A percentile compares a stretch with the other conserved stretches of the same genome.
These are phyloP conservation scores for Globisporangium paddicum DNA, from an alignment of 352 stramenopile genomes.

Conservation along the genomic window DNA sequence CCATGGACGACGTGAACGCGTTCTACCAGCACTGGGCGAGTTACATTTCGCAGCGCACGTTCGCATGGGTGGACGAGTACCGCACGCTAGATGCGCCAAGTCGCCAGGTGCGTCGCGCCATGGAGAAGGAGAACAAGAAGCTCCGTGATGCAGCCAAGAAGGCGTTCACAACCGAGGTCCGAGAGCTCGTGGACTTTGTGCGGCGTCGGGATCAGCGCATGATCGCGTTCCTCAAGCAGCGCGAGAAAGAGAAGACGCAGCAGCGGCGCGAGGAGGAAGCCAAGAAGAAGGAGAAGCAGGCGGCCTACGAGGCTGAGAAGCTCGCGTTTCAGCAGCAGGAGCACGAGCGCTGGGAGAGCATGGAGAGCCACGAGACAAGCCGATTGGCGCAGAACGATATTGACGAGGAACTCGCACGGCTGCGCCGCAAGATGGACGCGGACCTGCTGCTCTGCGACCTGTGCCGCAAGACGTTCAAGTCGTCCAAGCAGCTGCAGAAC, in stretches of 20 bases:
- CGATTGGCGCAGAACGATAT: slow-evolving; percentile 51
- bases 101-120: slow-evolving; percentile 65
- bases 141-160: slow-evolving; percentile 74
- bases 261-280: slow-evolving; percentile 43
- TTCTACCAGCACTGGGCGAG: slow-evolving; percentile 84
- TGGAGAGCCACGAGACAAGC: slow-evolving; percentile 34
- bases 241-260: slow-evolving; percentile 53
- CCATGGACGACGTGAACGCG: slow-evolving; percentile 45
- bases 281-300: slow-evolving; percentile 53
- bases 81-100: slow-evolving; percentile 77
- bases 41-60: slow-evolving; percentile 69
- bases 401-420: slow-evolving; percentile 54
- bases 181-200: slow-evolving; percentile 83
- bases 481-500: slow-evolving; percentile 75
- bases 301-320: slow-evolving; percentile 51
- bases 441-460: slow-evolving; percentile 70
- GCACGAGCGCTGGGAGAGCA: slow-evolving; percentile 44
- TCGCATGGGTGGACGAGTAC: slow-evolving; percentile 81
- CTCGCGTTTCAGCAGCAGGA: slow-evolving; percentile 69
- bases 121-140: slow-evolving; percentile 90
- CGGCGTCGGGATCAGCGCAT: slow-evolving; percentile 72
- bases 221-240: slow-evolving; percentile 55
- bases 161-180: slow-evolving; percentile 71
- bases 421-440: slow-evolving; percentile 64
- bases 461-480: slow-evolving; percentile 85